Evolutionary conservation across 305 asterid genomes (phyloP).

Genomic region (Fraxinus greggii): DNA sequence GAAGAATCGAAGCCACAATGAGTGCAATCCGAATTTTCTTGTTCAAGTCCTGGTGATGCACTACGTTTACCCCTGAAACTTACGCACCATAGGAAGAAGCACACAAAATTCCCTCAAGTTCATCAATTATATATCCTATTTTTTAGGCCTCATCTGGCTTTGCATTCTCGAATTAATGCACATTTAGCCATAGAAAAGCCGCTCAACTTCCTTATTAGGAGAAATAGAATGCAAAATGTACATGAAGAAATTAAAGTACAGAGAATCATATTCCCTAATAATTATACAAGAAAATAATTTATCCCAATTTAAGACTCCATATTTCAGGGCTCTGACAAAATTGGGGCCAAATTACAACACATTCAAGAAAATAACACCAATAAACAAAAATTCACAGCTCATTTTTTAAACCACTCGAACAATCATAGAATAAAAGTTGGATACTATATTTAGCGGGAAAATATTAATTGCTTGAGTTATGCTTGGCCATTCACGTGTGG

Average conservation of each 20-base stretch:
- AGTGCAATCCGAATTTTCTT: slow-evolving; percentile 75
- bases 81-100: slow-evolving; percentile 23
- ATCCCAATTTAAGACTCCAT: slow-evolving; percentile 8
- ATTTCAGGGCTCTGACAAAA: neutral
- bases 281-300: slow-evolving; percentile 9
- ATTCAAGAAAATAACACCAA: slow-evolving; percentile 1
- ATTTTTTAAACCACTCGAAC: too few species aligned
- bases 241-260: neutral
- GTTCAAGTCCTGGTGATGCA: slow-evolving; percentile 72
- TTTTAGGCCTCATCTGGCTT: neutral
- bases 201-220: neutral
- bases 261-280: neutral
- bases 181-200: neutral
- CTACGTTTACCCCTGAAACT: slow-evolving; percentile 45
- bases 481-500: too few species aligned
- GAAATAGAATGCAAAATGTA: neutral
- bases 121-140: neutral
- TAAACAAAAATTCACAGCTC: slow-evolving; percentile 3
- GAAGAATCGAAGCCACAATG: slow-evolving; percentile 63
- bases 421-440: too few species aligned
- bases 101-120: neutral
- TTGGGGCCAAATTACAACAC: neutral
- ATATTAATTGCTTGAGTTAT: too few species aligned
- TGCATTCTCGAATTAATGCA: neutral
- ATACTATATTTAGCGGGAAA: too few species aligned